phyloP scores from a whole-genome alignment of 2,329 filamentous ascomycete genomes.

The Stachybotrys chlorohalonatus region DNA sequence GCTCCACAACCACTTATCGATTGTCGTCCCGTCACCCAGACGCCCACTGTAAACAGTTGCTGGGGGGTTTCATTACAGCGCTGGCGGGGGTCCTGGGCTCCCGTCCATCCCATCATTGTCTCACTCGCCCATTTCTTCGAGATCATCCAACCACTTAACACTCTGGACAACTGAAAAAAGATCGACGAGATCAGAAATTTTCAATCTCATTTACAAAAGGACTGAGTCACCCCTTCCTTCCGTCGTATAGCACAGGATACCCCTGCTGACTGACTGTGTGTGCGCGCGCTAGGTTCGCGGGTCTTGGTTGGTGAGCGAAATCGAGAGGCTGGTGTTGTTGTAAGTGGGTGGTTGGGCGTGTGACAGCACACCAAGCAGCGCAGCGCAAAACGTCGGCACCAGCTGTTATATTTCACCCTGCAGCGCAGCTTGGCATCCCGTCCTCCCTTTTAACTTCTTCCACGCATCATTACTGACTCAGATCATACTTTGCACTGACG shows the following conservation, averaged over 20 bases:
- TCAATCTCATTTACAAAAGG: not conserved
- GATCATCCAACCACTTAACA: conserved; percentile 5
- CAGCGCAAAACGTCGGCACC: conserved; percentile 5
- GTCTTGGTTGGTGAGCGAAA: conserved; percentile 2
- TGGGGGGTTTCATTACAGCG: not conserved
- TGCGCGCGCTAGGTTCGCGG: not conserved
- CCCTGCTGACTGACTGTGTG: conserved; percentile 8
- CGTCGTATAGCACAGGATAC: not conserved
- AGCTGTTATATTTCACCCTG: conserved; percentile 20
- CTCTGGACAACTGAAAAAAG: no score
- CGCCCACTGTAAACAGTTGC: not conserved
- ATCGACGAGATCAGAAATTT: not conserved
- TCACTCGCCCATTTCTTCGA: conserved; percentile 1
- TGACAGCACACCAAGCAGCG: not conserved
- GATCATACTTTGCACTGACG: no score
- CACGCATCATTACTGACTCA: no score
- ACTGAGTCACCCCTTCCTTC: conserved; percentile 6
- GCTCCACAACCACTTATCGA: conserved; percentile 8
- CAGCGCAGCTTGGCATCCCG: conserved; percentile 9
- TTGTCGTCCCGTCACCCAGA: conserved; percentile 17
- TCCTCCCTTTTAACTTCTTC: conserved; percentile 6
- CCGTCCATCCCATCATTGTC: conserved; percentile 4
- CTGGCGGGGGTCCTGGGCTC: not conserved
- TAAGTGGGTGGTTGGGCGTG: conserved; percentile 27
- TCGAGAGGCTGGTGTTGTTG: conserved; percentile 19